Evolutionary conservation across 495 filamentous ascomycete species (phyloP), one percentile per base, ranked within the genome.

Genomic region (Lophiotrema nucula): DNA sequence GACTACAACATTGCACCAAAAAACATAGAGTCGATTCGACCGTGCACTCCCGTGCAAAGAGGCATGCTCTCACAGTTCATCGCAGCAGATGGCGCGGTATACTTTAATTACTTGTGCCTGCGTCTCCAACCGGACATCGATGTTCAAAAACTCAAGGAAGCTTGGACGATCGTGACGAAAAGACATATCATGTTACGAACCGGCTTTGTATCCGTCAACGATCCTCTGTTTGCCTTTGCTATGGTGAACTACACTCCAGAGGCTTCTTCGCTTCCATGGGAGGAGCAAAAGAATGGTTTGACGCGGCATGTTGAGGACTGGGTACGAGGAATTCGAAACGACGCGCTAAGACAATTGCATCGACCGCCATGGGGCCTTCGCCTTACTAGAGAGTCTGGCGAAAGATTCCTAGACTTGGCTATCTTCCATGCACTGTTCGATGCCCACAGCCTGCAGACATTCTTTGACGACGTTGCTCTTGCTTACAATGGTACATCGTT

Each of bases 381-480:
- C 24, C 41, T 80, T 6, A 47, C 67, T 10, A 42, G 69, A 31
- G 49, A 63, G 0, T 49, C 64, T 5, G 42, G 35, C 1, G 55
- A 53, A 3, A 55, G 43, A 12, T 50, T 67, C 0, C 55, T 86
- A 11, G 67, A 77, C 35, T 74, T 88, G 39, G 81, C 75, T 13
- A 76, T 79, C 4, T 83, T 90, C 48, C 89, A 95, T 70, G 86
- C 87, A 2, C 72, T 95, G 0, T 93, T 90, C 60, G 89, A 95
- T 73, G 90, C 87, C 0, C 75, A 81, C 28, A 86, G 87, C 15
- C 71, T 95, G 4, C 73, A 78, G 15, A 45, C 72, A 1, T 75
- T 92, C 3, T 73, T 91, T 2, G 61, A 73, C 1, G 82, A 87
- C 56, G 69, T 92, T 24, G 60, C 67, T 4, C 61, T 60, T 48